phyloP scores from a whole-genome alignment of 2,329 filamentous ascomycete genomes.

The Knoxdaviesia proteae region DNA sequence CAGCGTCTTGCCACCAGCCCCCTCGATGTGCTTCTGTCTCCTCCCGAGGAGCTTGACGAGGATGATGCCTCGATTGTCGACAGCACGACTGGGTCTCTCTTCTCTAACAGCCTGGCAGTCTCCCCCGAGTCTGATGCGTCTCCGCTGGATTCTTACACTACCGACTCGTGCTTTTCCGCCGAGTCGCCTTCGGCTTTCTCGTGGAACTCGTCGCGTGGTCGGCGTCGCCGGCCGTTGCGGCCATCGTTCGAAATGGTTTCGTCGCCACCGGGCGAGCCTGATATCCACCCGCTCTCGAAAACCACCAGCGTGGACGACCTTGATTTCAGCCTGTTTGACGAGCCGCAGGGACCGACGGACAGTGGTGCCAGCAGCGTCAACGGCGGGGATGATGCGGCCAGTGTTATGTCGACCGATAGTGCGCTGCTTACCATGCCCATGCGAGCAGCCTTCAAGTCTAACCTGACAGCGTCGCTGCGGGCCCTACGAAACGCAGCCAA shows the following conservation, averaged over 20 bases:
- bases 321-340: conserved; percentile 11
- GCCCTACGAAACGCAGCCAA: conserved; percentile 43
- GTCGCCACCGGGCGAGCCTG: conserved; percentile 29
- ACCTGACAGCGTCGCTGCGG: conserved; percentile 44
- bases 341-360: conserved; percentile 1
- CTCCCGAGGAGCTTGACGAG: conserved; percentile 34
- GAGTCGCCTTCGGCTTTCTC: conserved; percentile 24
- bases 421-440: conserved; percentile 15
- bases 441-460: conserved; percentile 43
- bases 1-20: conserved; percentile 24
- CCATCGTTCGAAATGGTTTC: conserved; percentile 29
- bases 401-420: conserved; percentile 10
- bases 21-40: conserved; percentile 36
- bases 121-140: conserved; percentile 43
- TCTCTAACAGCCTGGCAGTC: conserved; percentile 22
- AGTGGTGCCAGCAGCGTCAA: background rate
- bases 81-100: conserved; percentile 27
- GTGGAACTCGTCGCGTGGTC: conserved; percentile 5
- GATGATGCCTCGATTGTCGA: conserved; percentile 26
- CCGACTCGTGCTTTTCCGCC: conserved; percentile 25
- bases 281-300: conserved; percentile 29
- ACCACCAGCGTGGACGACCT: conserved; percentile 27
- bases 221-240: conserved; percentile 18
- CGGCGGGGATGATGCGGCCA: background rate
- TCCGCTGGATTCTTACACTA: conserved; percentile 30